A percentile compares a stretch with the other conserved stretches of the same genome.
Evolutionary conservation across 2,329 filamentous ascomycete species (phyloP).

Genomic region (Zopfia rhizophila): DNA sequence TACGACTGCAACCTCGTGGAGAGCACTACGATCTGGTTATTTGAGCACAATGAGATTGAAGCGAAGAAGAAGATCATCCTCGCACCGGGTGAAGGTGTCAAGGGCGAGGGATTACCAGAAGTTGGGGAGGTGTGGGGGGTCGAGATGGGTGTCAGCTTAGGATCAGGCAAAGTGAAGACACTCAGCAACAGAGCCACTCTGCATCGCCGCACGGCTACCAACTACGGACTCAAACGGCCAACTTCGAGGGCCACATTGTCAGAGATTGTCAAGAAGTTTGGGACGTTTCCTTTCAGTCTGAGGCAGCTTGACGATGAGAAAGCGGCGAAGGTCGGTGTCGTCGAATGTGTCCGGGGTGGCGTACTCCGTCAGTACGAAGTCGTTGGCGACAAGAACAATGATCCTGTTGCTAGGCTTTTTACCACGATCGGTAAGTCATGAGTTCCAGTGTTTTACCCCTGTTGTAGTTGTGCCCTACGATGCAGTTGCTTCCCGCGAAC

Average conservation of each 20-base stretch:
- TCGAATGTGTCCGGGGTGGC: conserved; percentile 93
- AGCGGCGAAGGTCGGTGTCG: conserved; percentile 92
- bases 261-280: conserved; percentile 97
- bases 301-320: conserved; percentile 97
- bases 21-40: conserved; percentile 97
- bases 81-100: conserved; percentile 83
- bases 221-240: conserved; percentile 91
- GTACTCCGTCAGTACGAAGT: conserved; percentile 97
- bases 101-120: conserved; percentile 89
- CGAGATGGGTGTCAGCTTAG: conserved; percentile 91
- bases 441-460: not conserved
- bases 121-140: conserved; percentile 97
- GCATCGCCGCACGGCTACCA: conserved; percentile 90
- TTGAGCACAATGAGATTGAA: conserved; percentile 97
- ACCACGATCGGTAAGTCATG: conserved; percentile 85
- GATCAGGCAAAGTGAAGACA: conserved; percentile 93
- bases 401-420: conserved; percentile 85
- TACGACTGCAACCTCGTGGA: conserved; percentile 95
- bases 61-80: conserved; percentile 98
- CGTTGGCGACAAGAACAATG: conserved; percentile 89
- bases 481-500: no score
- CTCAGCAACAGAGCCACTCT: conserved; percentile 88
- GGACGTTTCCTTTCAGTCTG: conserved; percentile 96
- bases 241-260: conserved; percentile 92
- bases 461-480: not conserved